Evolutionary conservation across 192 early-diverging fungal genomes (phyloP), one percentile per base, ranked within the genome.

Genomic region (Chytriomyces sp.): DNA sequence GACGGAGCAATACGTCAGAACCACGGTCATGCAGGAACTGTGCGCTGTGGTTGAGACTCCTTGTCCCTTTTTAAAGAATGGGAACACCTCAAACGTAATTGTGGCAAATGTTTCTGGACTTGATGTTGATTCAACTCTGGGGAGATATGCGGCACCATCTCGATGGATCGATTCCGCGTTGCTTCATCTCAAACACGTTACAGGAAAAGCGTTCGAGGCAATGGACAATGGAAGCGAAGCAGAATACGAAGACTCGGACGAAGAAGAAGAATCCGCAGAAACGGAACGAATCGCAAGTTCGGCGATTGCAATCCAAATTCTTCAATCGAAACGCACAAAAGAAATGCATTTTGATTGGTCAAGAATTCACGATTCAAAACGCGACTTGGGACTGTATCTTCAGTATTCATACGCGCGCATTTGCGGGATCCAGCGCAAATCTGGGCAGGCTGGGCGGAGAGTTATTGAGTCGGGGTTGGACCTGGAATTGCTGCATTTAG

Each of bases 331-430:
- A 50, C 35, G 74, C 10, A 49, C 63, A 20, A 76, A 76, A 45
- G 24, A 18, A 8, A 20, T 46, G 11, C 48, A 24, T n/a, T 76
- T 76, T 50, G 64, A 64, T 18, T 76, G 74, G 74, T 35, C 45
- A 7, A 62, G 74, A 18, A 76, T 76, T 50, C 24, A 64, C 6
- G 74, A 76, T 8, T 35, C 61, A 45, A 5, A 20, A 18, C 64
- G 57, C 23, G 76, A 77, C 45, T 6, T 57, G 10, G 67, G 67
- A 11, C 60, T 77, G 7, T 77, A 69, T 35, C 53, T 77, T 24
- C 76, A 77, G 45, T 77, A 77, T 46, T 13, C 67, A 16, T 67
- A 69, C 60, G 76, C 57, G 2, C 46, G 76, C 2, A 23, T 77
- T 8, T 77, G 76, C 50, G 76, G 76, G 6, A 77, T 77, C 46